These are phyloP conservation scores for Melanogaster broomeanus DNA, from an alignment of 768 basidiomycete genomes.

Conservation along the genomic window DNA sequence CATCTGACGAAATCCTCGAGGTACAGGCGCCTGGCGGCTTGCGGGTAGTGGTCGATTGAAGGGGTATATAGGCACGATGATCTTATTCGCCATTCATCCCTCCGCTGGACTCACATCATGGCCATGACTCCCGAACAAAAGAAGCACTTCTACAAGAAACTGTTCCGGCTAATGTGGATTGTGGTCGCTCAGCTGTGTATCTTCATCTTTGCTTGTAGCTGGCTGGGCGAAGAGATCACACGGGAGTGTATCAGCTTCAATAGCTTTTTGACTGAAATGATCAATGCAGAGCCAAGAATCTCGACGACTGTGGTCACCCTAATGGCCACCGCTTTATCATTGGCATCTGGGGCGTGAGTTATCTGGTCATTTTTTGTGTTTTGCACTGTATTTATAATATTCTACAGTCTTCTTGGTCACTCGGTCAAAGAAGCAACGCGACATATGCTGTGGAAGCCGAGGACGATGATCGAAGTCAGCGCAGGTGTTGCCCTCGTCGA, in stretches of 20 bases:
- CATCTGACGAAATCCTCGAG: too few species aligned
- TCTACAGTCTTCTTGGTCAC: neutral
- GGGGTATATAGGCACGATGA: too few species aligned
- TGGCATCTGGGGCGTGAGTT: neutral
- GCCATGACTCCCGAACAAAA: too few species aligned
- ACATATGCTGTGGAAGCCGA: slow-evolving; percentile 10
- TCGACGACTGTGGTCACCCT: slow-evolving; percentile 3
- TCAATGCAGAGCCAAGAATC: neutral
- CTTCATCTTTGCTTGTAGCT: neutral
- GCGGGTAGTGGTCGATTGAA: too few species aligned
- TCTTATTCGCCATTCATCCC: too few species aligned
- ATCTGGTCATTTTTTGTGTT: too few species aligned
- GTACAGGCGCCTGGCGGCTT: too few species aligned
- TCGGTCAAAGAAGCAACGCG: slow-evolving; percentile 16
- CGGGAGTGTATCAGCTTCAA: neutral
- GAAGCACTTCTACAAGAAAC: too few species aligned
- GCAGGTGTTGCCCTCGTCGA: slow-evolving; percentile 8
- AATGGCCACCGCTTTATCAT: slow-evolving; percentile 4
- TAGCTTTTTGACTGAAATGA: neutral
- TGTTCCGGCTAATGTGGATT: neutral
- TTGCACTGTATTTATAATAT: too few species aligned
- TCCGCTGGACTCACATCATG: too few species aligned
- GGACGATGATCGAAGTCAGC: slow-evolving; percentile 11
- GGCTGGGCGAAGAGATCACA: neutral
- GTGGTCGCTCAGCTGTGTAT: neutral